Evolutionary conservation across 192 early-diverging fungal species (phyloP), one percentile per base, ranked within the genome.

Genomic region (Fimicolochytrium jonesii): DNA sequence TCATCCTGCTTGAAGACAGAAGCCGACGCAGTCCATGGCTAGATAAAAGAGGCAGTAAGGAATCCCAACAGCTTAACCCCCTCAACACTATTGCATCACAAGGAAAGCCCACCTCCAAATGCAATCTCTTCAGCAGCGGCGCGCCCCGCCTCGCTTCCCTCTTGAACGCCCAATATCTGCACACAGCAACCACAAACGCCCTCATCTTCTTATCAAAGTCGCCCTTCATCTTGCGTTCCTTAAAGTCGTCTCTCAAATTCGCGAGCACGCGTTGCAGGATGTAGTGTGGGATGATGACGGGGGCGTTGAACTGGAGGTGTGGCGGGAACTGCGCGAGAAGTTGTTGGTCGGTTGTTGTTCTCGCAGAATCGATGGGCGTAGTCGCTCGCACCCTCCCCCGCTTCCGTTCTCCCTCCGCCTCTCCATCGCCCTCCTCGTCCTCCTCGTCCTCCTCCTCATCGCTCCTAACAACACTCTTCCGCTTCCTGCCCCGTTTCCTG

Each of bases 111-210:
- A 88, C 87, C 75, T 98, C 95, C 66, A 99, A 73, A 67, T 97
- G 93, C 28, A 99, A 77, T 45, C 97, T 82, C 69, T 98, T 98
- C 33, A 99, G 73, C 4, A 99, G 77, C 0, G 97, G 92, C 1
- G 94, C 93, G 0, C 97, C 97, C 25, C 92, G 82, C 20, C 95
- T 70, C n/a, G 84, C 70, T 66, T 88, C 86, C 29, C 94, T 83
- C 69, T 99, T 99, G 9, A 98, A 77, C 2, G 93, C 85, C 97
- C 97, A 99, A 73, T 95, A 99, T 66, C 87, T 83, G 57, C 89
- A 89, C 30, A 95, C 82, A 20, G 66, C 72, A 23, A 79, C 71
- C n/a, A 92, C 57, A 28, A 92, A 77, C 10, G 83, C 73, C 45
- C 34, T 37, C 5, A 69, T 64, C 33, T 77, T 79, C 37, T 82